phyloP scores from a whole-genome alignment of 208 protist species.

The Trypanosomatidae sp. region DNA sequence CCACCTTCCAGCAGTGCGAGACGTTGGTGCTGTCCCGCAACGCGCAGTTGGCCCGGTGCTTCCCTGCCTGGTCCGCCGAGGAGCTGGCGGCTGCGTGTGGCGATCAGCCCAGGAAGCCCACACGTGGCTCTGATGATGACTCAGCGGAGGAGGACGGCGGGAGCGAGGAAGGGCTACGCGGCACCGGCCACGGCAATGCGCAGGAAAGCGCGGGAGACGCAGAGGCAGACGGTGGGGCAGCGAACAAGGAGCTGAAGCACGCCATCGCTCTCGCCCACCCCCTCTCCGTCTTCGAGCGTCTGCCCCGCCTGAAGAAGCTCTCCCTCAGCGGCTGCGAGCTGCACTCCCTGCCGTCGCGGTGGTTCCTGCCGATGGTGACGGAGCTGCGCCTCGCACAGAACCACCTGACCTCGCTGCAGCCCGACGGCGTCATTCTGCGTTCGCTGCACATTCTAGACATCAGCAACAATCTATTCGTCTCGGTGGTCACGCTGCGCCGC shows the following conservation, averaged over 20 bases:
- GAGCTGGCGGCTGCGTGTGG: conserved; percentile 5
- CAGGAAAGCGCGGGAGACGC: too few relatives aligned
- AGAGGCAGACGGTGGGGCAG: too few relatives aligned
- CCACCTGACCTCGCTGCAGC: conserved; percentile 55
- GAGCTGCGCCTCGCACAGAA: conserved; percentile 85
- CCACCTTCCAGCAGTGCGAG: conserved; percentile 48
- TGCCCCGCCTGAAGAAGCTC: conserved; percentile 69
- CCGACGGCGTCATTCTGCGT: conserved; percentile 78
- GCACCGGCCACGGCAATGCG: too few relatives aligned
- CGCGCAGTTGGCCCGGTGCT: conserved; percentile 37
- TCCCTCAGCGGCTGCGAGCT: conserved; percentile 79
- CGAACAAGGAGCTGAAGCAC: conserved; percentile 16
- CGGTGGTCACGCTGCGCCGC: conserved; percentile 65
- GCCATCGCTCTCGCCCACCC: conserved; percentile 43
- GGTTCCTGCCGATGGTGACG: conserved; percentile 77
- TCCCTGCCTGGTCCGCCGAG: conserved; percentile 15
- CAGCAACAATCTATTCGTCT: conserved; percentile 59
- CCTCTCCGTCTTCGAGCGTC: conserved; percentile 72
- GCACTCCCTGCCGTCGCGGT: conserved; percentile 56
- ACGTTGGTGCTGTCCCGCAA: conserved; percentile 83
- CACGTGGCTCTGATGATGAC: too few relatives aligned
- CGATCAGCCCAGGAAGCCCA: too few relatives aligned
- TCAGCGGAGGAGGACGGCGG: too few relatives aligned
- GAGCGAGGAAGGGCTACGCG: too few relatives aligned
- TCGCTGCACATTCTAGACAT: conserved; percentile 87